A percentile compares a stretch with the other conserved stretches of the same genome.
phyloP scores from a whole-genome alignment of 2,329 filamentous ascomycete species.

The Aaosphaeria pasadenensis region DNA sequence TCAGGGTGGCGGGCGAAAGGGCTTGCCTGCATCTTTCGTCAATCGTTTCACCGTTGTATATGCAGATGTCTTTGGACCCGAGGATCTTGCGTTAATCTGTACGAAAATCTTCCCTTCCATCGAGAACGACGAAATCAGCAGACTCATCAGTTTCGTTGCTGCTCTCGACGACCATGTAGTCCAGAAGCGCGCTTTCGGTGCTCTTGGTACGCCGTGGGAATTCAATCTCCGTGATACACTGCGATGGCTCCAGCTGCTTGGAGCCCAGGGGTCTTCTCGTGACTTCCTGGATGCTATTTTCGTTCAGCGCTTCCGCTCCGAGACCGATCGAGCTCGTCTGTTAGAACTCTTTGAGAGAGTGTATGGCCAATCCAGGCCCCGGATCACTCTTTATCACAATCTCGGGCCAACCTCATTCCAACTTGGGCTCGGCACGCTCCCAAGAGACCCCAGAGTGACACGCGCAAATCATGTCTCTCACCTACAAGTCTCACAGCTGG shows the following conservation, averaged over 20 bases:
- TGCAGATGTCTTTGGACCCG: conserved; percentile 79
- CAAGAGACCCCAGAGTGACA: conserved; percentile 50
- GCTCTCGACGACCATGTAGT: conserved; percentile 71
- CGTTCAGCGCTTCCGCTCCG: conserved; percentile 78
- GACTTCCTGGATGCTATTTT: conserved; percentile 84
- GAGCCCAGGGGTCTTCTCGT: conserved; percentile 56
- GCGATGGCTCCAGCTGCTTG: conserved; percentile 76
- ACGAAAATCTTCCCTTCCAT: conserved; percentile 70
- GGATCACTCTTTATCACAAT: conserved; percentile 62
- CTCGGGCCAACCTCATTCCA: conserved; percentile 66
- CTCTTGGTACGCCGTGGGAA: conserved; percentile 79
- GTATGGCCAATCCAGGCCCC: conserved; percentile 50
- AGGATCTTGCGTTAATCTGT: conserved; percentile 82
- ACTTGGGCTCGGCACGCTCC: conserved; percentile 72
- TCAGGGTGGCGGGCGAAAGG: conserved; percentile 93
- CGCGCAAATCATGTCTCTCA: conserved; percentile 20
- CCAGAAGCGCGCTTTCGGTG: conserved; percentile 52
- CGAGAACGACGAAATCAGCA: conserved; percentile 56
- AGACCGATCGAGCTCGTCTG: conserved; percentile 65
- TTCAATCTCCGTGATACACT: conserved; percentile 90
- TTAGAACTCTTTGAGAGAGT: conserved; percentile 63
- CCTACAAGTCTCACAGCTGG: conserved; percentile 52
- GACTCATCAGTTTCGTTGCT: conserved; percentile 77
- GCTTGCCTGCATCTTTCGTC: conserved; percentile 90
- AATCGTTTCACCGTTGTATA: conserved; percentile 98